Base-by-base conservation (phyloP, 176 grass and related monocot genomes). In the Bolboschoenus planiculmis region DNA sequence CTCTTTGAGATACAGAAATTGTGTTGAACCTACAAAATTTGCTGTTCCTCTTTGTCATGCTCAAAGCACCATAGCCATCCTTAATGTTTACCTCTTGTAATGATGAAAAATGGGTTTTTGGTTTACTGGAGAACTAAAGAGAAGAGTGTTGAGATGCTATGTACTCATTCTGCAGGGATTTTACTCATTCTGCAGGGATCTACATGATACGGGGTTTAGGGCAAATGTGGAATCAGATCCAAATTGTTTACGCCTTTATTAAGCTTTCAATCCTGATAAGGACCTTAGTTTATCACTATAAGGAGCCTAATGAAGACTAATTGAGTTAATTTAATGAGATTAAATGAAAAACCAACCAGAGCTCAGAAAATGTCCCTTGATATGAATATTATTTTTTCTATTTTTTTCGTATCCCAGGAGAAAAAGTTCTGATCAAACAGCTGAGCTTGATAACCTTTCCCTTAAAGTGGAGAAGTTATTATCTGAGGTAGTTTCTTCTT, bases 381-480 rank as follows among this genome's bases (percentile, higher is more conserved):
- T 74, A 24, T 47, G 10, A 35, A 70, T 85, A 46, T 86, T n/a
- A 62, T 16, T 63, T 10, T 83, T 21, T 33, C 57, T 34, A 79
- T 60, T 23, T 29, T 31, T 42, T 62, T 78, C 56, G 18, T 42
- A 1, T 31, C 85, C 64, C 76, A 99, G 96, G 92, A 95, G 91
- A 84, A 99, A 99, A 84, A 59, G 88, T 84, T 95, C 91, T 62
- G 96, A 99, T 29, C 87, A 95, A 88, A 85, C 90, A 81, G 89
- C 87, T 82, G 96, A 99, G 83, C 84, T 98, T 74, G 90, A 88
- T 0, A 99, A 87, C 11, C 91, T 98, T 80, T 86, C 91, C 48
- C 92, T 93, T 51, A 99, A 95, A 83, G 92, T 91, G 76, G 92
- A 95, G 54, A 86, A 87, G 66, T 95, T 99, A 30, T 74, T 93